Evolutionary conservation across 1,284 basidiomycete species (phyloP), one percentile per base, ranked within the genome.

Genomic region (Meira nashicola): DNA sequence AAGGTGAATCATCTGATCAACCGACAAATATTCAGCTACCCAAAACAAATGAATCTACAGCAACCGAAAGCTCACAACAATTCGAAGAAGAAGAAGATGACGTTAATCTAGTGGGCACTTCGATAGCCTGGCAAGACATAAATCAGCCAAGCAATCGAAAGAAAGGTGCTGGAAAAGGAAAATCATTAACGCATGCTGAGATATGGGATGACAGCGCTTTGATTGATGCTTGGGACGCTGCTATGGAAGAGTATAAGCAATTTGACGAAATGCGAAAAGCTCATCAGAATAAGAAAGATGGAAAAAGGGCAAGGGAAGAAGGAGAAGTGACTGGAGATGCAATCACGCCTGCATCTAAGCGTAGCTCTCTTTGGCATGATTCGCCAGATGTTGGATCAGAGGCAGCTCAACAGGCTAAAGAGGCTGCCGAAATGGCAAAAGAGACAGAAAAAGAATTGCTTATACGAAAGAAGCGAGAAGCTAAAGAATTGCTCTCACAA

Each of bases 131-230:
- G 50, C 50, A 53, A 41, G 50, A 25, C 6, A 53, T n/a, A 14
- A 37, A 41, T 25, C 21, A 38, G 14, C 12, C 23, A 33, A 33
- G 55, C 17, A 55, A 12, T n/a, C n/a, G n/a, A n/a, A n/a, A n/a
- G n/a, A n/a, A n/a, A n/a, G n/a, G n/a, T n/a, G n/a, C n/a, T 11
- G 48, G 37, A 6, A 25, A 25, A 17, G 46, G 46, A 12, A 17
- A 39, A 25, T 33, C 39, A 25, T 55, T 62, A 5, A 43, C 48
- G 5, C 40, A 62, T n/a, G 49, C 19, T 15, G 50, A 62, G 21
- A 25, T 62, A 7, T 62, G 60, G 60, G 59, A 53, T 40, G 60
- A 62, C 17, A 39, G 39, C n/a, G 49, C 60, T 3, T 44, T 62
- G 39, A 33, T 54, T 6, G 11, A 17, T 25, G 60, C 60, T 14